phyloP scores from a whole-genome alignment of 352 stramenopile species.

The Phytophthora nicotianae region DNA sequence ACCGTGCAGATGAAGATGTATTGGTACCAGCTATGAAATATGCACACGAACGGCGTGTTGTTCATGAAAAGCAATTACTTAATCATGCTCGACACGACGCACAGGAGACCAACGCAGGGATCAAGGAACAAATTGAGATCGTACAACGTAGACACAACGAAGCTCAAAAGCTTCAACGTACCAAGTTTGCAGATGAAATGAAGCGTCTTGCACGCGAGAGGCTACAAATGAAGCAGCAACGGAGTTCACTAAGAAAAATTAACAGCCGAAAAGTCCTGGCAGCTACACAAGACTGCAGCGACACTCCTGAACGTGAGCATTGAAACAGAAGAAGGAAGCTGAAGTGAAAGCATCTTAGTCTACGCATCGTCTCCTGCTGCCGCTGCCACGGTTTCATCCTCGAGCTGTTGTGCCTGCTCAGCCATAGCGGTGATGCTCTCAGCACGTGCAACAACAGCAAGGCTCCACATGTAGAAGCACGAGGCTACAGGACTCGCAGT shows the following conservation, averaged over 20 bases:
- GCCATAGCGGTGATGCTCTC: conserved; percentile 55
- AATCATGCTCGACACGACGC: conserved; percentile 24
- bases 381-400: conserved; percentile 40
- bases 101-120: conserved; percentile 19
- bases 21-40: conserved; percentile 4
- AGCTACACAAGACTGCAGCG: conserved; percentile 3
- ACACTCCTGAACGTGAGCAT: conserved; percentile 11
- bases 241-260: conserved; percentile 3
- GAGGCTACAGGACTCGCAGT: conserved; percentile 46
- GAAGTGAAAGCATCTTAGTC: not conserved
- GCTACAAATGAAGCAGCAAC: conserved; percentile 27
- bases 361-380: conserved; percentile 24
- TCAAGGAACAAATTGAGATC: conserved; percentile 17
- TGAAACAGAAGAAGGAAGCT: conserved; percentile 1
- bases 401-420: conserved; percentile 45
- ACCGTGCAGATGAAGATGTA: conserved; percentile 29
- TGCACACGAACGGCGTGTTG: conserved; percentile 11
- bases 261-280: conserved; percentile 25
- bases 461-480: conserved; percentile 59
- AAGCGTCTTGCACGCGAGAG: conserved; percentile 32
- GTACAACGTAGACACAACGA: conserved; percentile 25
- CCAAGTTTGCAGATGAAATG: conserved; percentile 38
- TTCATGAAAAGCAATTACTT: conserved; percentile 29
- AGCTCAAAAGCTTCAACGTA: conserved; percentile 22
- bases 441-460: conserved; percentile 53